Evolutionary conservation across 2,329 filamentous ascomycete species (phyloP).

Genomic region (Chalaropsis ovoidea): DNA sequence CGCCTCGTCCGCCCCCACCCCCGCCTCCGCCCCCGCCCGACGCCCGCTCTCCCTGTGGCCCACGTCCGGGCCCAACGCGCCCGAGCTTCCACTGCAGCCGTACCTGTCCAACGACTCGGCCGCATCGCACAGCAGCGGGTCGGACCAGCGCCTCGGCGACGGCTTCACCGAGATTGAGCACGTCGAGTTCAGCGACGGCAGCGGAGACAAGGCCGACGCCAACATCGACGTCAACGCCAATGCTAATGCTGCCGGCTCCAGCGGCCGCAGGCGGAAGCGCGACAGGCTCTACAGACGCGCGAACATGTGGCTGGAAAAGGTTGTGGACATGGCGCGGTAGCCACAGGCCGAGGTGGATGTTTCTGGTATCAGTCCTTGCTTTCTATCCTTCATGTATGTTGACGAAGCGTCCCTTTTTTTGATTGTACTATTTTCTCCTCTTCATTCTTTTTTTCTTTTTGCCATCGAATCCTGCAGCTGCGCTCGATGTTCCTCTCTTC

Average conservation of each 20-base stretch:
- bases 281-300: not conserved
- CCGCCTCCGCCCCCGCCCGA: not conserved
- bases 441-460: not conserved
- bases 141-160: not conserved
- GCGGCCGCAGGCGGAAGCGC: not conserved
- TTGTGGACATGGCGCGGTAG: not conserved
- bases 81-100: constrained; percentile 2
- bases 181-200: not conserved
- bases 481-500: not conserved
- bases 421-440: not conserved
- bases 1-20: too few relatives aligned
- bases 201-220: not conserved
- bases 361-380: constrained; percentile 1
- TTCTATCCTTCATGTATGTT: constrained; percentile 10
- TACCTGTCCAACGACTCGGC: not conserved
- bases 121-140: not conserved
- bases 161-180: constrained; percentile 8
- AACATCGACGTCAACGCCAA: not conserved
- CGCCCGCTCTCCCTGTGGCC: not conserved
- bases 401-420: constrained; percentile 9
- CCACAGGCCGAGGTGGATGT: not conserved
- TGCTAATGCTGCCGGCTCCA: not conserved
- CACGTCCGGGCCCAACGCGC: not conserved
- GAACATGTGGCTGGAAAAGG: not conserved
- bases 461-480: not conserved